These are phyloP conservation scores for Fusarium buxicola DNA, from an alignment of 2,329 filamentous ascomycete species.

Conservation along the genomic window DNA sequence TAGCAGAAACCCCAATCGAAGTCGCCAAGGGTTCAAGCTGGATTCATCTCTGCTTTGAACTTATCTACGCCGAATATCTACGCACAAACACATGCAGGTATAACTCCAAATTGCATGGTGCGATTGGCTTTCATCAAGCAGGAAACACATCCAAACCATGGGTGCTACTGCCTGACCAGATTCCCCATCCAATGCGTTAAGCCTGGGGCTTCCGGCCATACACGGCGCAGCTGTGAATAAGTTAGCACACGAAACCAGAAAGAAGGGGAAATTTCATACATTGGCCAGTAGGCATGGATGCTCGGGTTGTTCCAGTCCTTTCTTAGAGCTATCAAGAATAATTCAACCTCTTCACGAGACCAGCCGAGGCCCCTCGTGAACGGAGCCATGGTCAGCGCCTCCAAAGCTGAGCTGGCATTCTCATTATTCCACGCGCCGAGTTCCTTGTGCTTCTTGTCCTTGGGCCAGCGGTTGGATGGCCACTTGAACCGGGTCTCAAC, in stretches of 20 bases:
- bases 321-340: constrained; percentile 22
- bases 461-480: constrained; percentile 63
- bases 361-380: constrained; percentile 44
- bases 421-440: constrained; percentile 52
- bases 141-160: no score
- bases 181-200: not conserved
- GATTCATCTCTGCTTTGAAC: no score
- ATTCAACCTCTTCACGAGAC: constrained; percentile 30
- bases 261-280: not conserved
- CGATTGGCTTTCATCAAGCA: no score
- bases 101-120: no score
- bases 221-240: constrained; percentile 16
- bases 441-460: constrained; percentile 61
- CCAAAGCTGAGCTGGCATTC: constrained; percentile 42
- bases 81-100: no score
- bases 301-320: constrained; percentile 28
- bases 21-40: no score
- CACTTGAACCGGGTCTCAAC: constrained; percentile 59
- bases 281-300: constrained; percentile 39
- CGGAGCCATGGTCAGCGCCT: constrained; percentile 46
- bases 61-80: no score
- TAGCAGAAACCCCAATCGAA: no score
- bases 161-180: not conserved
- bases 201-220: constrained; percentile 32
- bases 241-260: not conserved